Percentiles rank a stretch among this genome's conserved stretches.
These are phyloP conservation scores for Coemansia sp. DNA, from an alignment of 192 early-diverging fungal genomes.

Conservation along the genomic window DNA sequence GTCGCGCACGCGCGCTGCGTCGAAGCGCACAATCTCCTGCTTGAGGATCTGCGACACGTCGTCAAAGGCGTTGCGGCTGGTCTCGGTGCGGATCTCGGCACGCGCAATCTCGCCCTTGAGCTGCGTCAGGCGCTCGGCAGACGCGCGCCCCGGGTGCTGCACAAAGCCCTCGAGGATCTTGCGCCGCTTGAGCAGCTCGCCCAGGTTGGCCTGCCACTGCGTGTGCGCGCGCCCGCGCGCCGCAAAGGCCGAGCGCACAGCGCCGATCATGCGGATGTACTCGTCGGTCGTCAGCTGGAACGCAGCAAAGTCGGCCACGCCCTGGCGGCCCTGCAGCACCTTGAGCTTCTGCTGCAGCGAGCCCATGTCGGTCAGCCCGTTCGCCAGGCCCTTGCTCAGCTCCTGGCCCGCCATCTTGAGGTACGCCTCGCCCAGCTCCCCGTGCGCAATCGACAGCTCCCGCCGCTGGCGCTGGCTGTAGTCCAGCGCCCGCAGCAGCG, in stretches of 20 bases:
- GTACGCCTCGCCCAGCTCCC: conserved; percentile 83
- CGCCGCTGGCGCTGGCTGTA: conserved; percentile 68
- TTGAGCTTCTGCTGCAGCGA: conserved; percentile 78
- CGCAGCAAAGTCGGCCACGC: conserved; percentile 67
- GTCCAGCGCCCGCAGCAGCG: conserved; percentile 75
- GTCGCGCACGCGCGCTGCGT: conserved; percentile 75
- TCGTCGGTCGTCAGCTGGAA: conserved; percentile 83
- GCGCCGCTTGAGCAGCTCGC: conserved; percentile 68
- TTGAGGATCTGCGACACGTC: conserved; percentile 70
- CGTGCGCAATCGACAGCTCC: conserved; percentile 66
- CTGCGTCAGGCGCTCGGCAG: conserved; percentile 41
- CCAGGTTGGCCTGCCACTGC: conserved; percentile 65
- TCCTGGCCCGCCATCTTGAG: conserved; percentile 69
- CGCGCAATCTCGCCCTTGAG: conserved; percentile 46
- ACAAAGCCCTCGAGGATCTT: conserved; percentile 63
- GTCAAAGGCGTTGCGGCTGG: conserved; percentile 64
- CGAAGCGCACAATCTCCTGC: conserved; percentile 76
- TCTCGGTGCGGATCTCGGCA: conserved; percentile 49
- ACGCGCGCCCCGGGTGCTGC: conserved; percentile 30
- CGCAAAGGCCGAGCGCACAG: conserved; percentile 77
- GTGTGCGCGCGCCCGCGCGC: conserved; percentile 69
- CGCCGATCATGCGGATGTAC: conserved; percentile 82
- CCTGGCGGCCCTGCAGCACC: conserved; percentile 77
- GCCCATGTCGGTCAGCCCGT: conserved; percentile 68
- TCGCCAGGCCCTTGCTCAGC: conserved; percentile 63